Base-by-base conservation (phyloP, 495 filamentous ascomycete genomes). In the Penicillium verhagenii region DNA sequence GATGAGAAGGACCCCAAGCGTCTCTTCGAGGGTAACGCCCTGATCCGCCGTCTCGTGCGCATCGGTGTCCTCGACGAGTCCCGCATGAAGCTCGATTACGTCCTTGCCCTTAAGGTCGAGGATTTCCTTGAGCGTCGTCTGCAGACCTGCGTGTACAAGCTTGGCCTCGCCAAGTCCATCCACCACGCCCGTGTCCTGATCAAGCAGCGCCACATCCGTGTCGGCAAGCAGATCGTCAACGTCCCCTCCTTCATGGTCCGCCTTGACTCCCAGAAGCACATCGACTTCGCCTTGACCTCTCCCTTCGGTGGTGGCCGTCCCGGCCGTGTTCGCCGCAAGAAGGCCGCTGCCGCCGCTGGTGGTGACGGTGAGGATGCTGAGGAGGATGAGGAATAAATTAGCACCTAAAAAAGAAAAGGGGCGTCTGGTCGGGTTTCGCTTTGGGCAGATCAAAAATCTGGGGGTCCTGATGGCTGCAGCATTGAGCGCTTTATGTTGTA, bases 41-140 rank as follows among this genome's bases (percentile, higher is more conserved):
- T 98, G 72, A 98, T 98, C 88, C 95, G 94, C 72, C 94, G 94
- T 86, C 91, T 98, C 53, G 95, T 98, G 67, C 95, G 94, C 77
- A 92, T 97, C 72, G 94, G 94, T 90, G 94, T 98, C 71, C 89
- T 98, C 74, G 94, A 98, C 75, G 94, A 98, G 84, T 89, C 91
- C 75, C 94, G 95, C 85, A 98, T 97, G 95, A 98, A 96, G 89
- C 92, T 98, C 82, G 94, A 98, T 95, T 98, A 98, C 89, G 94
- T 98, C 71, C 83, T 98, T 69, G 94, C 94, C 75, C 88, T 98
- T 58, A 92, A 92, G 81, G 86, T 89, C 68, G 95, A 98, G 77
- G 94, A 98, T 76, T 98, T 98, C 87, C 84, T 98, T 79, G 94
- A 98, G 87, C 92, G 94, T 68, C 90, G 94, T 80, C 92, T 98